A percentile compares a stretch with the other conserved stretches of the same genome.
These are phyloP conservation scores for Solanum habrochaites DNA, from an alignment of 257 asterid species.

Conservation along the genomic window DNA sequence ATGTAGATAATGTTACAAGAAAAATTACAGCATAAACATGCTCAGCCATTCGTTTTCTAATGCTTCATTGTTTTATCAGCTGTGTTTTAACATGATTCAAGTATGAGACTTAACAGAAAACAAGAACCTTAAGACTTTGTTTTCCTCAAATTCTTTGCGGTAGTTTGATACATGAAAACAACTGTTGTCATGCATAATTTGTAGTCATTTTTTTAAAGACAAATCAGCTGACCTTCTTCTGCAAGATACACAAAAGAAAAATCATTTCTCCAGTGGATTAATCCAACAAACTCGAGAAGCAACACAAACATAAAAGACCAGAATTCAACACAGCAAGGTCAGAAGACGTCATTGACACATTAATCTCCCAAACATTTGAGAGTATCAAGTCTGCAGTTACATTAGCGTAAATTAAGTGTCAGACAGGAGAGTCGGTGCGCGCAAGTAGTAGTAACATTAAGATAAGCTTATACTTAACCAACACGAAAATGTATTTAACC, in stretches of 20 bases:
- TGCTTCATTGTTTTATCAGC: neutral
- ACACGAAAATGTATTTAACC: neutral
- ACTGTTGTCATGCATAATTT: neutral
- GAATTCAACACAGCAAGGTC: neutral
- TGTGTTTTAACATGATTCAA: neutral
- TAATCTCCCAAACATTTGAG: neutral
- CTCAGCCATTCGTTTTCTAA: neutral
- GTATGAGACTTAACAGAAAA: neutral
- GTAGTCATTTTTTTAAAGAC: neutral
- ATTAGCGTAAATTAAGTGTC: neutral
- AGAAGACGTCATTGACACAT: neutral
- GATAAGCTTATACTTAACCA: neutral
- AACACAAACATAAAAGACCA: neutral
- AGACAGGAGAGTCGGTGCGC: neutral
- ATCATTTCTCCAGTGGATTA: neutral
- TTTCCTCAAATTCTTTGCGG: neutral
- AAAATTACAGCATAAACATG: neutral
- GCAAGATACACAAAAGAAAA: neutral
- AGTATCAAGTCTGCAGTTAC: neutral
- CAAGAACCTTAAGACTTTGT: neutral
- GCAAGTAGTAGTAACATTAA: neutral
- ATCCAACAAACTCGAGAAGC: neutral
- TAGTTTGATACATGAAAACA: neutral
- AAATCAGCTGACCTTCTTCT: neutral
- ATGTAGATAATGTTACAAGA: neutral